Evolutionary conservation across 2,329 filamentous ascomycete genomes (phyloP), one percentile per base, ranked within the genome.

Genomic region (Exophiala spinifera): DNA sequence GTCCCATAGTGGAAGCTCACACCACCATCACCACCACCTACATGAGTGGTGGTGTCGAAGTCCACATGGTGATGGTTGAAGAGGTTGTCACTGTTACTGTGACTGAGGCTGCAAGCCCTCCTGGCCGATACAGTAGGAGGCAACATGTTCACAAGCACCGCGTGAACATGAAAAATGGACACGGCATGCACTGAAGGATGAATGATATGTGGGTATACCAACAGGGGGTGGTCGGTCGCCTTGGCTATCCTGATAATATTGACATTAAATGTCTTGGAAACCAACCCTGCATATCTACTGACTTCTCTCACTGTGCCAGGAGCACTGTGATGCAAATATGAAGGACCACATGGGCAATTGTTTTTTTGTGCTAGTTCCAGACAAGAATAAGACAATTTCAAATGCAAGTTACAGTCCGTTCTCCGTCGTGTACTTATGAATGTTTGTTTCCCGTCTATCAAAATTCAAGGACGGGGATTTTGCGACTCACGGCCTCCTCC

Each of bases 51-150:
- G 60, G 61, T 39, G 34, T 55, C n/a, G 40, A 54, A 19, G 56
- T 61, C 20, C 45, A 63, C 21, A 47, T 61, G 61, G 45, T 65
- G 17, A 25, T 64, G 49, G 48, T 64, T 11, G 57, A 62, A 43
- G 61, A 64, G 47, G 40, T 59, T 11, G 60, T 65, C 13, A 64
- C 63, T 8, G 60, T 65, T 6, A 63, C 62, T 10, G 45, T 53
- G 6, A 21, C 52, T 13, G 50, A 42, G 14, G 28, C 11, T 15
- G 46, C 46, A 21, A 39, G 36, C 10, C 42, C 55, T 6, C 23
- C 48, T 17, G 51, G 28, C 21, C 23, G 45, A 14, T 10, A 21
- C 11, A 47, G 39, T 20, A 59, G 57, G 48, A 49, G 49, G 19
- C 56, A 56, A 47, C 28, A 31, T 31, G 25, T 48, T n/a, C 60